Percentiles rank a stretch among this genome's conserved stretches.
Conservation (phyloP, 208 protist species). For the Trypanosoma brucei region DNA sequence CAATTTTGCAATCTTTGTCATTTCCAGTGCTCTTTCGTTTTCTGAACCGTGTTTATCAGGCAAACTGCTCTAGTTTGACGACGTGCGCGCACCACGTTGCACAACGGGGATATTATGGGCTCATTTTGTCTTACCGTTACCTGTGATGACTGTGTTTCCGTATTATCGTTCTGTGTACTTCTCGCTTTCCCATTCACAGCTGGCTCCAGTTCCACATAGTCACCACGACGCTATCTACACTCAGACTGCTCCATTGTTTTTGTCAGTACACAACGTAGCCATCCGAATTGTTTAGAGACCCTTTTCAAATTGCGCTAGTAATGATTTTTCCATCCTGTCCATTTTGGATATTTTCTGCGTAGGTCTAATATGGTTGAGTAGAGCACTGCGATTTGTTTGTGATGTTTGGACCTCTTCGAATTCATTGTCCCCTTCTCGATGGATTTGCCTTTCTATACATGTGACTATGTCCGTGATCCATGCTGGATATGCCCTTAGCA, state of each 20-base stretch:
- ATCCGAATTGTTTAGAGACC: conserved; percentile 3
- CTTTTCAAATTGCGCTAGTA: not conserved
- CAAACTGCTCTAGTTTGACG: not conserved
- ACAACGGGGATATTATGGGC: conserved; percentile 2
- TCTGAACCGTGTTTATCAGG: not conserved
- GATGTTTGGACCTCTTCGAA: conserved; percentile 2
- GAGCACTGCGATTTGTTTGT: not conserved
- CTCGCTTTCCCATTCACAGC: not conserved
- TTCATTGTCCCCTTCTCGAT: not conserved
- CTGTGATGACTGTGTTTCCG: not conserved
- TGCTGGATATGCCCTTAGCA: not conserved
- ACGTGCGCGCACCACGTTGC: not conserved
- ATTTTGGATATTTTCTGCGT: not conserved
- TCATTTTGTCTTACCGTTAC: not conserved
- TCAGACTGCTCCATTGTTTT: not conserved
- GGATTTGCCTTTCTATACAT: not conserved
- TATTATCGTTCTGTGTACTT: not conserved
- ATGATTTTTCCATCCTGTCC: not conserved
- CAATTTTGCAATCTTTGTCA: not conserved
- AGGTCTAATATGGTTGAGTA: not conserved
- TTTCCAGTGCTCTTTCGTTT: not conserved
- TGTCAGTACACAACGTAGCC: not conserved
- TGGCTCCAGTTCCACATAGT: not conserved
- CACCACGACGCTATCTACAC: not conserved
- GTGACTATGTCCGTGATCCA: not conserved